Evolutionary conservation across 768 basidiomycete genomes (phyloP).

Genomic region (Mrakia hoshinonis): DNA sequence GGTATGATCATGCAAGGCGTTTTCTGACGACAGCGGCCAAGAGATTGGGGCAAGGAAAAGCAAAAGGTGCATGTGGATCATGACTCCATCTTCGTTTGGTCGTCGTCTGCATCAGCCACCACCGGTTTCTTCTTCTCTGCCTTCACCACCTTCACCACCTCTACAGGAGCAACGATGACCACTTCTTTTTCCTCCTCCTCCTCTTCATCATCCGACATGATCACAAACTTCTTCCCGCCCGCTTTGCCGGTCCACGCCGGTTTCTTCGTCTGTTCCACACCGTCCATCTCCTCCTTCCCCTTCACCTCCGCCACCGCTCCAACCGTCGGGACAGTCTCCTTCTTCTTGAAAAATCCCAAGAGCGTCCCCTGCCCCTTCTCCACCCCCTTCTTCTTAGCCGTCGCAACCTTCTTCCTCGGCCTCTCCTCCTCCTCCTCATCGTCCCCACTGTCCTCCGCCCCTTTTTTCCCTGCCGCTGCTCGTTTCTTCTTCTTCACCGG

Average conservation of each 20-base stretch:
- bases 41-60: no score
- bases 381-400: background rate
- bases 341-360: constrained; percentile 3
- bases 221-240: background rate
- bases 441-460: background rate
- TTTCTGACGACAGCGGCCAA: no score
- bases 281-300: background rate
- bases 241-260: background rate
- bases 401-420: background rate
- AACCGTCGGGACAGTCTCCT: background rate
- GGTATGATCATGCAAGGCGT: background rate
- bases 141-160: no score
- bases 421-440: background rate
- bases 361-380: constrained; percentile 8
- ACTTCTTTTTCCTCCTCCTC: constrained; percentile 12
- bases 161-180: no score
- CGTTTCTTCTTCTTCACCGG: background rate
- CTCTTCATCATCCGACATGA: constrained; percentile 10
- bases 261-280: background rate
- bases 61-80: no score
- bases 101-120: no score
- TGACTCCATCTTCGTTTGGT: no score
- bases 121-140: no score
- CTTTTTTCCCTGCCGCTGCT: background rate
- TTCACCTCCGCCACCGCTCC: background rate